phyloP scores from a whole-genome alignment of 1,284 basidiomycete genomes.

The Tausonia pullulans region DNA sequence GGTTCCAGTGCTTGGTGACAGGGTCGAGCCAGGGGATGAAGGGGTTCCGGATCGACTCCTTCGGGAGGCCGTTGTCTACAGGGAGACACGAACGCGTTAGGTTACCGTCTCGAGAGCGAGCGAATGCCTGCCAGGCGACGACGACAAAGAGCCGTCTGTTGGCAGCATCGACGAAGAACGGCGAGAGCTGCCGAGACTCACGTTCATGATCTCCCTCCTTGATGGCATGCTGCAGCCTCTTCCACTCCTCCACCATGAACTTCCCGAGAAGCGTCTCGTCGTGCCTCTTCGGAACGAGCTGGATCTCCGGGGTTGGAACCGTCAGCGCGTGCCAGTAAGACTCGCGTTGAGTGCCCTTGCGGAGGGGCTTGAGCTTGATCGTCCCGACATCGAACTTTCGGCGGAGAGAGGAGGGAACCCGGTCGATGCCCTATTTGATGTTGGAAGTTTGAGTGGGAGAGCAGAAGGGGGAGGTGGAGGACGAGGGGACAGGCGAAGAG shows the following conservation, averaged over 20 bases:
- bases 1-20: background rate
- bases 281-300: background rate
- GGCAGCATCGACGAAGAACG: background rate
- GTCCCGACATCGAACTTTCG: background rate
- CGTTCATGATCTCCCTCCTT: background rate
- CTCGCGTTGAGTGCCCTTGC: background rate
- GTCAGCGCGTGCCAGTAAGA: conserved; percentile 8
- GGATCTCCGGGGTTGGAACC: background rate
- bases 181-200: background rate
- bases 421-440: background rate
- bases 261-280: conserved; percentile 3
- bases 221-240: background rate
- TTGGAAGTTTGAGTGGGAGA: background rate
- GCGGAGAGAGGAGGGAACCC: background rate
- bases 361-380: background rate
- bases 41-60: conserved; percentile 9
- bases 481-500: background rate
- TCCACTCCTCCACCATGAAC: conserved; percentile 12
- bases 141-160: background rate
- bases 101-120: background rate
- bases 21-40: conserved; percentile 14
- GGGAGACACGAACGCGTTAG: background rate
- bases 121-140: background rate
- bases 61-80: conserved; percentile 7
- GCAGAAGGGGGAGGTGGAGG: background rate